Base-by-base conservation (phyloP, 2,329 filamentous ascomycete genomes). In the Colletotrichum simmondsii region DNA sequence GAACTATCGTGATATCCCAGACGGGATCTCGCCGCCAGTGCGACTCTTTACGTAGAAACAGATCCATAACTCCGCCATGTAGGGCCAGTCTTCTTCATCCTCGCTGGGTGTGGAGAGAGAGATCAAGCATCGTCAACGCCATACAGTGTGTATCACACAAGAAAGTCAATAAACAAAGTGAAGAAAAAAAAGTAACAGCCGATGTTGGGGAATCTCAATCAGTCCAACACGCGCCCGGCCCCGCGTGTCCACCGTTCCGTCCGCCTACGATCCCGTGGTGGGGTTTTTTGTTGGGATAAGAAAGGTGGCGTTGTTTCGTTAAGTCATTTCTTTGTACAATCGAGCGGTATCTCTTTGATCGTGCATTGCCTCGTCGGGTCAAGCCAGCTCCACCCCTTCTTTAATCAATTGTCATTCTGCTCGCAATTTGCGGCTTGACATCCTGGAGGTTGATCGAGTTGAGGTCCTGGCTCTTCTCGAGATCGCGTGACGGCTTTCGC, bases 351-450 rank as follows among this genome's bases (percentile, higher is more conserved):
- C 62, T 69, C 59, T 74, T 72, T 46, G 60, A 59, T 65, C 61
- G 61, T 73, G 49, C 64, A 65, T 59, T 75, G 63, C 68, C 61
- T 67, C 67, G 68, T 69, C 42, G 56, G 67, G 68, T 64, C 56
- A 59, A 68, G 62, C 68, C 68, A 67, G 62, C 59, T 71, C 68
- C 67, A 58, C 37, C 49, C 46, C 60, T 68, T 63, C 24, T 70
- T 83, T 85, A 91, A 78, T 91, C 89, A 75, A 91, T 91, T 2
- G 89, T 91, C 89, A 91, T 91, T 63, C 89, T 85, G 76, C 83
- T 90, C 5, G 87, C 84, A 52, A 87, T 80, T 74, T 86, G 83
- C 4, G 87, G 84, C 83, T 91, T 90, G 77, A 90, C 86, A 70
- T 91, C 89, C 76, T 87, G 83, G 76, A 89, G 79, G 79, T 84